Base-by-base conservation (phyloP, 2,329 filamentous ascomycete genomes). In the Parascedosporium putredinis region DNA sequence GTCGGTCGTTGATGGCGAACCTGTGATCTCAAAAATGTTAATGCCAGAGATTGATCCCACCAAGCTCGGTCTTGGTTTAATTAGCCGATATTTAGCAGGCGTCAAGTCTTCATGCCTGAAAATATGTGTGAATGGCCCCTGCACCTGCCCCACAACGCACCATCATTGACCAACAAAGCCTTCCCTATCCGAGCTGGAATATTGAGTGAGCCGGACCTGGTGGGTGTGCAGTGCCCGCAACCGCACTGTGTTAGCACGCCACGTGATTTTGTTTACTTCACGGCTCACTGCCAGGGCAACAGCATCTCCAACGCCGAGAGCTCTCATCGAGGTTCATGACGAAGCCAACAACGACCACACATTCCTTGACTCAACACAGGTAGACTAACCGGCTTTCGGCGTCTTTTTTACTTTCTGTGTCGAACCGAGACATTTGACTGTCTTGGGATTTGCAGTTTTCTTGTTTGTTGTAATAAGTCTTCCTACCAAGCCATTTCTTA, bases 241-340 rank as follows among this genome's bases (percentile, higher is more conserved):
- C n/a, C n/a, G n/a, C n/a, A n/a, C n/a, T n/a, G n/a, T n/a, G n/a
- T n/a, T n/a, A n/a, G n/a, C n/a, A 20, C 16, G 40, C n/a, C 47
- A 49, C 47, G 47, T 49, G 47, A 22, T 18, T 49, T 49, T 49
- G 47, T 49, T 49, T 49, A 49, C 47, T 49, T 49, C 24, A 24
- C 5, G 38, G 22, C 23, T 23, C 42, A 27, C 42, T 45, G 42
- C 23, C 47, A 42, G 47, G 47, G 46, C 46, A 48, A 48, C 46
- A 23, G 24, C 5, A 27, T 7, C 46, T 9, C 31, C 31, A 38
- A 38, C 46, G n/a, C 27, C 46, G 7, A 29, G 16, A 22, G 38
- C 16, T 16, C 18, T 20, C 20, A n/a, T n/a, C n/a, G n/a, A n/a
- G n/a, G n/a, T n/a, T n/a, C n/a, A n/a, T n/a, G n/a, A n/a, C n/a